Evolutionary conservation across 345 rosid genomes (phyloP).

Genomic region (Carallia pectinifolia): DNA sequence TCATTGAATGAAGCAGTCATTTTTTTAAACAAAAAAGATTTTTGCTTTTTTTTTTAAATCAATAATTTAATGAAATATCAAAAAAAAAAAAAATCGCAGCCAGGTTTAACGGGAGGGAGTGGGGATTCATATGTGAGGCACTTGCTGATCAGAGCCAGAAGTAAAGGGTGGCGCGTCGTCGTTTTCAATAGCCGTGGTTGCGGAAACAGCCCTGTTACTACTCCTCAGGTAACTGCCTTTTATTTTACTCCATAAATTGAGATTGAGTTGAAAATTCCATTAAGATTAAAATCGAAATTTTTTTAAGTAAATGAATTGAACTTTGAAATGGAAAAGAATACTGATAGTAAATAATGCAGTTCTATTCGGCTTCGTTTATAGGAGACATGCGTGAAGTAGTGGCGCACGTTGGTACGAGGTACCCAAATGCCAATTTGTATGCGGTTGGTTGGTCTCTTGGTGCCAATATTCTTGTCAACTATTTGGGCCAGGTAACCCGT

Average conservation of each 20-base stretch:
- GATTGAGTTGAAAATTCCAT: too few species aligned
- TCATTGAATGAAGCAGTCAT: too few species aligned
- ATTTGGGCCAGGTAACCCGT: slow-evolving; percentile 63
- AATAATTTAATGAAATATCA: background rate
- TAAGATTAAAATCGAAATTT: too few species aligned
- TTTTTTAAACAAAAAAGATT: too few species aligned
- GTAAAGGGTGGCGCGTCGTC: slow-evolving; percentile 81
- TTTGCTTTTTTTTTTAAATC: background rate
- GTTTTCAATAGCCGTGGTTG: slow-evolving; percentile 93
- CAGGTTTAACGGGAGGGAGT: slow-evolving; percentile 91
- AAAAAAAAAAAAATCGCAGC: slow-evolving; percentile 37
- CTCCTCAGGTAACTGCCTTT: slow-evolving; percentile 59
- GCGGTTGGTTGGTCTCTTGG: slow-evolving; percentile 98
- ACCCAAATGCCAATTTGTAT: slow-evolving; percentile 78
- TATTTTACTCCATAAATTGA: too few species aligned
- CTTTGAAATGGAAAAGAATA: background rate
- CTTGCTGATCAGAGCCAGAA: slow-evolving; percentile 58
- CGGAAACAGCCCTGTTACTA: slow-evolving; percentile 75
- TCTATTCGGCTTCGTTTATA: slow-evolving; percentile 94
- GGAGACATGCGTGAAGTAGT: slow-evolving; percentile 82
- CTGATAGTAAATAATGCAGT: slow-evolving; percentile 52
- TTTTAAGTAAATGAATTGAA: too few species aligned
- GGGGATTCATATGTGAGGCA: slow-evolving; percentile 82
- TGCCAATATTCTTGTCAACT: slow-evolving; percentile 86
- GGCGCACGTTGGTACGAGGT: slow-evolving; percentile 46